phyloP scores from a whole-genome alignment of 768 basidiomycete genomes.

The Lactarius pseudohatsudake region DNA sequence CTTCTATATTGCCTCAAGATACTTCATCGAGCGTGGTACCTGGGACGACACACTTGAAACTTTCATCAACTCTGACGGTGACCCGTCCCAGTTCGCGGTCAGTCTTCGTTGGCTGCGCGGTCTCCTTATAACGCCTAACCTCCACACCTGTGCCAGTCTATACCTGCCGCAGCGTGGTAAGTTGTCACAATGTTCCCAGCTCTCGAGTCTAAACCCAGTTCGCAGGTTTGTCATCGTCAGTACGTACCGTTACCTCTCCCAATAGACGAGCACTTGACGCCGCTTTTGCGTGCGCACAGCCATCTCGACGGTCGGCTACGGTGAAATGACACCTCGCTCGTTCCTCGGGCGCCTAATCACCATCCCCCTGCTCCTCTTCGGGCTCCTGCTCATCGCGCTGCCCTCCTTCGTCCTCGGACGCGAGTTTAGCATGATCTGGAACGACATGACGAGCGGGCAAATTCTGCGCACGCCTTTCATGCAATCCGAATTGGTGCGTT shows the following conservation, averaged over 20 bases:
- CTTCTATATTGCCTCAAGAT: slow-evolving; percentile 42
- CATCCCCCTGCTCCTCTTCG: slow-evolving; percentile 82
- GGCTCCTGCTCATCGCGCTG: slow-evolving; percentile 83
- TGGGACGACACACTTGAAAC: slow-evolving; percentile 82
- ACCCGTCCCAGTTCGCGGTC: slow-evolving; percentile 76
- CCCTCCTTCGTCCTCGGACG: slow-evolving; percentile 90
- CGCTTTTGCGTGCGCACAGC: slow-evolving; percentile 43
- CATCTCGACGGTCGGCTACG: slow-evolving; percentile 89
- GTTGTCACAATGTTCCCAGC: slow-evolving; percentile 33
- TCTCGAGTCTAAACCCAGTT: background rate
- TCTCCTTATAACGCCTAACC: background rate
- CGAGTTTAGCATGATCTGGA: slow-evolving; percentile 91
- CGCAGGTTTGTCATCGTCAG: slow-evolving; percentile 73
- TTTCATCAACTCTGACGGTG: slow-evolving; percentile 84
- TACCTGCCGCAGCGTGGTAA: slow-evolving; percentile 78
- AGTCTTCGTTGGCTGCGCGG: slow-evolving; percentile 28
- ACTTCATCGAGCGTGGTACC: slow-evolving; percentile 86
- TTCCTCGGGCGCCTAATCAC: slow-evolving; percentile 86
- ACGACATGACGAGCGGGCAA: slow-evolving; percentile 56
- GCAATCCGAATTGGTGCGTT: slow-evolving; percentile 9
- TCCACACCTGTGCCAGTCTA: slow-evolving; percentile 42
- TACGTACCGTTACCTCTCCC: slow-evolving; percentile 41
- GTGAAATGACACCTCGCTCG: slow-evolving; percentile 87
- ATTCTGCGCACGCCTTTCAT: slow-evolving; percentile 1
- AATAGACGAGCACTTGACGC: background rate